Percentiles rank a stretch among this genome's conserved stretches.
Evolutionary conservation across 2,329 filamentous ascomycete genomes (phyloP).

Genomic region (Lasiodiplodia hormozganensis): DNA sequence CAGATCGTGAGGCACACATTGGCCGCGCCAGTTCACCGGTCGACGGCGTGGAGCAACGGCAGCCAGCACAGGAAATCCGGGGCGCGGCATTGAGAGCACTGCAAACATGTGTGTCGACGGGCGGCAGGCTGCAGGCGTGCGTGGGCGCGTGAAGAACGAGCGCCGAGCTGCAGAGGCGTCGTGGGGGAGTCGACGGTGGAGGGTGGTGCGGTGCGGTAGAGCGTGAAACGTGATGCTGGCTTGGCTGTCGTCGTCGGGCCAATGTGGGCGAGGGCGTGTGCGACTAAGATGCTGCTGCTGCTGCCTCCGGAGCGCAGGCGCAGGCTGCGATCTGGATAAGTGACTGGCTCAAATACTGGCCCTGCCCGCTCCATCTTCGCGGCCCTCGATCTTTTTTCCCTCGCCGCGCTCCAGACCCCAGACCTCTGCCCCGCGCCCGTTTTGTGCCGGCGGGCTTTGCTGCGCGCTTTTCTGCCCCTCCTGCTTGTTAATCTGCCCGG

Average conservation of each 20-base stretch:
- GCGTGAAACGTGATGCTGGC: slow-evolving; percentile 18
- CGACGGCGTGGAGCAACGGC: slow-evolving; percentile 23
- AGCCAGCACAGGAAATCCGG: slow-evolving; percentile 24
- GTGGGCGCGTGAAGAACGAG: slow-evolving; percentile 18
- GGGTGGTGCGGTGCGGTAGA: neutral
- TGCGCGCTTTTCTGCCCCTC: slow-evolving; percentile 17
- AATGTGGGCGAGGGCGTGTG: slow-evolving; percentile 21
- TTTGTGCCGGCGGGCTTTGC: neutral
- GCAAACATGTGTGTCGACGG: slow-evolving; percentile 14
- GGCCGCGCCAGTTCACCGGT: slow-evolving; percentile 23
- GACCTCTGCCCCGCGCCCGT: slow-evolving; percentile 11
- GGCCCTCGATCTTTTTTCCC: slow-evolving; percentile 16
- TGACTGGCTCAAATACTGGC: slow-evolving; percentile 8
- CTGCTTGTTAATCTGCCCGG: slow-evolving; percentile 9
- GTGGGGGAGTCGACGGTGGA: neutral
- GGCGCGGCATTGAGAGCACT: slow-evolving; percentile 6
- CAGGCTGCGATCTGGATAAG: slow-evolving; percentile 9
- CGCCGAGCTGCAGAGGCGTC: neutral
- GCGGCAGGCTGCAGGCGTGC: slow-evolving; percentile 14
- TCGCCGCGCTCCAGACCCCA: slow-evolving; percentile 1
- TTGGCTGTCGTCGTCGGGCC: slow-evolving; percentile 17
- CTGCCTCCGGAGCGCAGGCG: slow-evolving; percentile 14
- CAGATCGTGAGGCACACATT: slow-evolving; percentile 19
- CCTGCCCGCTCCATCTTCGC: slow-evolving; percentile 4
- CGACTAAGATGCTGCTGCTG: slow-evolving; percentile 8